Evolutionary conservation across 2,329 filamentous ascomycete genomes (phyloP).

Genomic region (Periconia macrospinosa): DNA sequence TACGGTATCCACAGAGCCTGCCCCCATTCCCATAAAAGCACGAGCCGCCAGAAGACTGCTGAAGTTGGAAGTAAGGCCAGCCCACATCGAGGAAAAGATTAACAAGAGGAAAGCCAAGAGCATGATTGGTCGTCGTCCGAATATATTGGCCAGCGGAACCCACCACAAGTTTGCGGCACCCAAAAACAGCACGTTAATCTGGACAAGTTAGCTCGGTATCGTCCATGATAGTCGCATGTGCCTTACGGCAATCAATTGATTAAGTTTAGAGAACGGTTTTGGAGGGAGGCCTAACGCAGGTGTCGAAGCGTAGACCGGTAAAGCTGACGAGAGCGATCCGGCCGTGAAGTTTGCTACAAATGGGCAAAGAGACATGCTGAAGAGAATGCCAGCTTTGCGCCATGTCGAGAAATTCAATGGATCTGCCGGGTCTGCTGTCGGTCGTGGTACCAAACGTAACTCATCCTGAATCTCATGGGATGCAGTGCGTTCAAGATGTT

Average conservation of each 20-base stretch:
- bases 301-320: conserved; percentile 39
- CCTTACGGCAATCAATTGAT: conserved; percentile 40
- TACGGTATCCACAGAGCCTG: conserved; percentile 43
- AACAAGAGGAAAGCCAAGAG: conserved; percentile 40
- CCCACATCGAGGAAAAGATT: conserved; percentile 43
- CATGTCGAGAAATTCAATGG: conserved; percentile 44
- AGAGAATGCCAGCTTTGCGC: conserved; percentile 40
- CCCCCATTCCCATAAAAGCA: conserved; percentile 42
- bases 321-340: conserved; percentile 38
- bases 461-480: conserved; percentile 38
- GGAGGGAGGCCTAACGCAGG: conserved; percentile 33
- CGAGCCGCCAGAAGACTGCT: conserved; percentile 42
- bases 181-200: conserved; percentile 40
- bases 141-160: conserved; percentile 46
- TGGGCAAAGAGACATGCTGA: conserved; percentile 42
- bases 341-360: conserved; percentile 43
- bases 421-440: conserved; percentile 44
- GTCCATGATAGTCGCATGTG: background rate
- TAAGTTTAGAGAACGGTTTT: conserved; percentile 33
- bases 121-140: conserved; percentile 44
- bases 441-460: conserved; percentile 43
- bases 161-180: conserved; percentile 45
- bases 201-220: background rate
- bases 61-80: conserved; percentile 41
- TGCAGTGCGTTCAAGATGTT: conserved; percentile 32